phyloP scores from a whole-genome alignment of 139 green algal genomes.

The Deuterostichococcus epilithicus region DNA sequence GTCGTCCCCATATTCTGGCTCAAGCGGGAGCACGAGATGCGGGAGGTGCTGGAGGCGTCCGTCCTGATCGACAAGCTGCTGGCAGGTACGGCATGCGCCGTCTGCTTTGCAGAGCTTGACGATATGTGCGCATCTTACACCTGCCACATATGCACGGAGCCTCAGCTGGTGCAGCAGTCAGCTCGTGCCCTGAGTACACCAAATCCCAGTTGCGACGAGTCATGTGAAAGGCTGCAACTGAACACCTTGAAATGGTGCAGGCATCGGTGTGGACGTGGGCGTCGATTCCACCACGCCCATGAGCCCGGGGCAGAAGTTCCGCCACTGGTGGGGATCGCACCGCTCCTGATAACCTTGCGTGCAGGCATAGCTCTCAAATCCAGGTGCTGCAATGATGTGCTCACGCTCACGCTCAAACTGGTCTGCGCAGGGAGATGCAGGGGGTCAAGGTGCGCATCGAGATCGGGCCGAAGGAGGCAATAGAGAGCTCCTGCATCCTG shows the following conservation, averaged over 20 bases:
- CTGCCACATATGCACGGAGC: no score
- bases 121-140: not conserved
- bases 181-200: no score
- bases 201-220: no score
- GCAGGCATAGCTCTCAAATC: no score
- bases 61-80: not conserved
- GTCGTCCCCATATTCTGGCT: not conserved
- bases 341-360: no score
- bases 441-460: constrained; percentile 40
- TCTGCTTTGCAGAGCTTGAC: no score
- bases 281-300: not conserved
- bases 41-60: not conserved
- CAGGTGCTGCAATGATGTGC: no score
- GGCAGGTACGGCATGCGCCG: no score
- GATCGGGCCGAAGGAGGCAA: constrained; percentile 36
- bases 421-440: constrained; percentile 39
- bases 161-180: not conserved
- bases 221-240: no score
- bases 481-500: constrained; percentile 15
- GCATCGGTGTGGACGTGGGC: not conserved
- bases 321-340: not conserved
- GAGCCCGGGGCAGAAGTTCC: not conserved
- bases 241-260: no score
- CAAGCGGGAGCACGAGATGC: not conserved
- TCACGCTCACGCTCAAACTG: not conserved